These are phyloP conservation scores for Rhododendron kiyosumense DNA, from an alignment of 148 eudicot species.

Conservation along the genomic window DNA sequence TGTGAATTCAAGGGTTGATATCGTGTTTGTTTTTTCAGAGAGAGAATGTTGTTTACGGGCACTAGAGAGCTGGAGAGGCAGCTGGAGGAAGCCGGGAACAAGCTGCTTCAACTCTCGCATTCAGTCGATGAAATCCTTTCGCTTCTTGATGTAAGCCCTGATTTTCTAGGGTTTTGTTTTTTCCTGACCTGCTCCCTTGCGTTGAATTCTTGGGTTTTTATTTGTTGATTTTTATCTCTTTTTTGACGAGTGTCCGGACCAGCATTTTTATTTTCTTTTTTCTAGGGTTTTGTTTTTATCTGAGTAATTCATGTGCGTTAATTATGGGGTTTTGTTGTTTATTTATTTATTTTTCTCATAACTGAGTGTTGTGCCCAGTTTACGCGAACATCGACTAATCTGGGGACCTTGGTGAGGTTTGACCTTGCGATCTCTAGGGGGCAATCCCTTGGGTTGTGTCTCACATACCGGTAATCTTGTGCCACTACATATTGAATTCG, in stretches of 20 bases:
- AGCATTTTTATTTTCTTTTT: too few species aligned
- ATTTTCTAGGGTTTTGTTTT: not conserved
- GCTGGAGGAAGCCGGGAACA: conserved; percentile 49
- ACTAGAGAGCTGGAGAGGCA: conserved; percentile 39
- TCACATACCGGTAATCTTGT: not conserved
- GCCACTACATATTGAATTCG: not conserved
- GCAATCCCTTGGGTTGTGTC: too few species aligned
- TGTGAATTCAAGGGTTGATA: not conserved
- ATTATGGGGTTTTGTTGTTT: not conserved
- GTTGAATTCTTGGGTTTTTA: not conserved
- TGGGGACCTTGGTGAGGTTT: too few species aligned
- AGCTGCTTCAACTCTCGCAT: conserved; percentile 41
- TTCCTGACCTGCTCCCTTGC: not conserved
- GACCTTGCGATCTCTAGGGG: too few species aligned
- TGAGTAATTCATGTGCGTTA: not conserved
- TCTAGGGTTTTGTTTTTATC: not conserved
- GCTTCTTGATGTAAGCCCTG: conserved; percentile 58
- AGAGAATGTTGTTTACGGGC: conserved; percentile 32
- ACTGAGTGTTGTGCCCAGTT: too few species aligned
- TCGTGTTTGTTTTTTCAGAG: not conserved
- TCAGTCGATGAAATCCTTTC: conserved; percentile 44
- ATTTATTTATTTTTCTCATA: not conserved
- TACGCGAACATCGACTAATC: too few species aligned
- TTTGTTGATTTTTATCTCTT: not conserved
- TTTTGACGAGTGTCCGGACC: not conserved